A percentile compares a stretch with the other conserved stretches of the same genome.
Evolutionary conservation across 805 yeast species (phyloP).

Genomic region (Barnettozyma botsteinii): DNA sequence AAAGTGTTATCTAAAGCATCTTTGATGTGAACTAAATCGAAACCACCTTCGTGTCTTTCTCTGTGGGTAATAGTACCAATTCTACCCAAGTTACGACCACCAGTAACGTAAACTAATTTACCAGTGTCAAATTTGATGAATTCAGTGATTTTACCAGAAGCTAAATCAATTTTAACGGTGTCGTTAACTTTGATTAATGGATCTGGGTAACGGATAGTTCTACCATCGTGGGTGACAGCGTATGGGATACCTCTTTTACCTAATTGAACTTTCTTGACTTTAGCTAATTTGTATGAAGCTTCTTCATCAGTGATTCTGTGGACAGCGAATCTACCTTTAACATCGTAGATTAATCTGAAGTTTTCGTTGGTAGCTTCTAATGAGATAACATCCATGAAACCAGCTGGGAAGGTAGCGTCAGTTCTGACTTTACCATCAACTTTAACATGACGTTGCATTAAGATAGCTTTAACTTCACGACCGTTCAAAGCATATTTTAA

Average conservation of each 20-base stretch:
- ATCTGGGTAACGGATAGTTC: slow-evolving; percentile 99
- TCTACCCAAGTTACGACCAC: slow-evolving; percentile 98
- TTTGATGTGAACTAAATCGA: slow-evolving; percentile 95
- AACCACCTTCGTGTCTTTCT: slow-evolving; percentile 98
- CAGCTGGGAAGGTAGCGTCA: slow-evolving; percentile 97
- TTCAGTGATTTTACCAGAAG: slow-evolving; percentile 89
- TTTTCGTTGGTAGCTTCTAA: slow-evolving; percentile 98
- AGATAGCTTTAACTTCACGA: slow-evolving; percentile 96
- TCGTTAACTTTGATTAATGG: slow-evolving; percentile 96
- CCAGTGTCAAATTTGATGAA: slow-evolving; percentile 91
- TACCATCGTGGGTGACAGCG: slow-evolving; percentile 99
- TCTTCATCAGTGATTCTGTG: slow-evolving; percentile 99
- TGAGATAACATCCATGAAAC: slow-evolving; percentile 98
- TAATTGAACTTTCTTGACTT: slow-evolving; percentile 96
- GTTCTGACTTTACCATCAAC: slow-evolving; percentile 99
- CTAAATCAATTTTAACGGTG: slow-evolving; percentile 95
- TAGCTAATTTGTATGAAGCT: slow-evolving; percentile 96
- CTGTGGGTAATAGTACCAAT: slow-evolving; percentile 94
- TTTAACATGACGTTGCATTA: slow-evolving; percentile 97
- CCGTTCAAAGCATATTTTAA: slow-evolving; percentile 98
- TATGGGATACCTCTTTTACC: slow-evolving; percentile 99
- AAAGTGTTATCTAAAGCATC: slow-evolving; percentile 91
- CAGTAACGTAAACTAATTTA: slow-evolving; percentile 86
- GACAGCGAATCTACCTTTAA: slow-evolving; percentile 98
- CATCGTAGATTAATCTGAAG: slow-evolving; percentile 98